A percentile compares a stretch with the other conserved stretches of the same genome.
Evolutionary conservation across 1,139 yeast species (phyloP).

Genomic region (Debaryomyces singareniensis): DNA sequence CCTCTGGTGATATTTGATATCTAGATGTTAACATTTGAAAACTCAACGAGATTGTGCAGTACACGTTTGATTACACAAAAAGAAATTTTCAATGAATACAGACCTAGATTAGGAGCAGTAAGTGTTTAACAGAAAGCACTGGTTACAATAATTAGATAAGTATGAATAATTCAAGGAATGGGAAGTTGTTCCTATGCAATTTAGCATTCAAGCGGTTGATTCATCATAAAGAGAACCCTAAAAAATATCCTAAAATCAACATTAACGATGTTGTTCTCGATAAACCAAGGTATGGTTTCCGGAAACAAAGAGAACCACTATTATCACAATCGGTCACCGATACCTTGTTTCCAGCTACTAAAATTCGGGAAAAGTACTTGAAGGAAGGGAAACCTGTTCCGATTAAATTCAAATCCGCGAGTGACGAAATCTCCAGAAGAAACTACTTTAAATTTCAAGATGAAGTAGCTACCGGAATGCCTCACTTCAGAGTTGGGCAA

Average conservation of each 20-base stretch:
- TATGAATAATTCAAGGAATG: too few relatives aligned
- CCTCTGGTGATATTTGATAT: neutral
- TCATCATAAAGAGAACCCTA: slow-evolving; percentile 28
- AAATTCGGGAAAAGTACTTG: slow-evolving; percentile 27
- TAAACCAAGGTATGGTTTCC: slow-evolving; percentile 33
- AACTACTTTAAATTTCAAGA: slow-evolving; percentile 42
- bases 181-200: too few relatives aligned
- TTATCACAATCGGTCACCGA: slow-evolving; percentile 36
- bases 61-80: slow-evolving; percentile 7
- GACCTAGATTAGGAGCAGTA: too few relatives aligned
- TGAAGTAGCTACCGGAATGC: slow-evolving; percentile 55
- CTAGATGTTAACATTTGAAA: neutral
- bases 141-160: too few relatives aligned
- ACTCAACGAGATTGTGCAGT: neutral
- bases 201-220: slow-evolving; percentile 18
- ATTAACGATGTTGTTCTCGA: slow-evolving; percentile 33
- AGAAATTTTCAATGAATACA: slow-evolving; percentile 10
- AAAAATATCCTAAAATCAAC: slow-evolving; percentile 36
- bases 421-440: slow-evolving; percentile 33
- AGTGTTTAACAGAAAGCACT: too few relatives aligned
- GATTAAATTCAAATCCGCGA: slow-evolving; percentile 28
- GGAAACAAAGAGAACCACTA: slow-evolving; percentile 34
- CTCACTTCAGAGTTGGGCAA: slow-evolving; percentile 80
- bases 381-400: slow-evolving; percentile 41
- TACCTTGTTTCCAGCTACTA: slow-evolving; percentile 36